A percentile compares a stretch with the other conserved stretches of the same genome.
Evolutionary conservation across 106 monocot genomes (phyloP).

Genomic region (Amphibolis antarctica): DNA sequence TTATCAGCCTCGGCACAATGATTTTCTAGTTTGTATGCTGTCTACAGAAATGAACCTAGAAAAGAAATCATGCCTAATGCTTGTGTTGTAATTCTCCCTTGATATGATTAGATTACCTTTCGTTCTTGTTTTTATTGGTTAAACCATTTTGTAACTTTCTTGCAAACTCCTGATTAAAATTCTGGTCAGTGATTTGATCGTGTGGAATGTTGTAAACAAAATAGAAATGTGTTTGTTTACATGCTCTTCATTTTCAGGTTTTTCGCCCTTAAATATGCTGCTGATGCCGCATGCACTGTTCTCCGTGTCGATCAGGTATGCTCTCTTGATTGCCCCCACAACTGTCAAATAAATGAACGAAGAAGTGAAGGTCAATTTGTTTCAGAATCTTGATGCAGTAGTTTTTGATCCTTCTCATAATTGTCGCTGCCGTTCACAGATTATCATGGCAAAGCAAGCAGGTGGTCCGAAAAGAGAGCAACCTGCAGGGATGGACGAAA

Average conservation of each 20-base stretch:
- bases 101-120: no score
- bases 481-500: constrained; percentile 72
- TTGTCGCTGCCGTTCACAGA: constrained; percentile 25
- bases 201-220: no score
- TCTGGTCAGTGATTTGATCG: no score
- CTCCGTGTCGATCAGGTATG: constrained; percentile 93
- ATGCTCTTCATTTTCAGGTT: constrained; percentile 27
- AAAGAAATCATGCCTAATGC: no score
- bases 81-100: no score
- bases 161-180: no score
- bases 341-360: background rate
- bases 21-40: no score
- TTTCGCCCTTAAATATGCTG: constrained; percentile 94
- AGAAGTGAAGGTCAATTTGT: background rate
- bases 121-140: no score
- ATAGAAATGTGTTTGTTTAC: background rate
- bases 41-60: no score
- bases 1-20: no score
- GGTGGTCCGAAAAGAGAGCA: constrained; percentile 83
- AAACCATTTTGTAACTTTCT: no score
- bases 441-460: constrained; percentile 94
- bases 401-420: background rate
- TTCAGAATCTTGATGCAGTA: background rate
- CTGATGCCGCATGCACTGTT: constrained; percentile 96
- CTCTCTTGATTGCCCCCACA: background rate